phyloP scores from a whole-genome alignment of 2,329 filamentous ascomycete species.

The Macrophomina phaseolina region DNA sequence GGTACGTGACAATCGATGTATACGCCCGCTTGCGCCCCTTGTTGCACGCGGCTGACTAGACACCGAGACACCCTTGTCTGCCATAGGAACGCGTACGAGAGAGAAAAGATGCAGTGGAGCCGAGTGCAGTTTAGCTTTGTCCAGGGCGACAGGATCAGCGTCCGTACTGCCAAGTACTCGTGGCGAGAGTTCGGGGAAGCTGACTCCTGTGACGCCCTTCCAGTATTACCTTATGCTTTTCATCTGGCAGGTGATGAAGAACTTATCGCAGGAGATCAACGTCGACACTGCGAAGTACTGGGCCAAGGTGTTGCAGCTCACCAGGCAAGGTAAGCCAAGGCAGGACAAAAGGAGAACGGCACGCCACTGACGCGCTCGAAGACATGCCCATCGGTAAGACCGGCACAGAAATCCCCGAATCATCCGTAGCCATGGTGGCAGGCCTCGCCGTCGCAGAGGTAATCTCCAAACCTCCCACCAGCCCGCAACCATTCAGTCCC shows the following conservation, averaged over 20 bases:
- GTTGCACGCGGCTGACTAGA: not conserved
- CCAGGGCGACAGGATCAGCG: not conserved
- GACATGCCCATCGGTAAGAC: conserved; percentile 8
- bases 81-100: not conserved
- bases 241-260: conserved; percentile 6
- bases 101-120: conserved; percentile 3
- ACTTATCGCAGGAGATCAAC: not conserved
- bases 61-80: not conserved
- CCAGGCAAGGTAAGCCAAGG: not conserved
- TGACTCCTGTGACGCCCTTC: not conserved
- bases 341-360: too few relatives aligned
- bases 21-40: not conserved
- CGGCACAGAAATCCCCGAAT: not conserved
- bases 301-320: not conserved
- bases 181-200: not conserved
- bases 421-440: conserved; percentile 1
- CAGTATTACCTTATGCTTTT: conserved; percentile 5
- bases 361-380: not conserved
- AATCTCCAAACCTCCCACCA: not conserved
- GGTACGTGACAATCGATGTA: not conserved
- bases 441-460: conserved; percentile 7
- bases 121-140: conserved; percentile 9
- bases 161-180: not conserved
- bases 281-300: not conserved
- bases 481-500: not conserved